These are phyloP conservation scores for Trametes versicolor DNA, from an alignment of 1,284 basidiomycete species.

Conservation along the genomic window DNA sequence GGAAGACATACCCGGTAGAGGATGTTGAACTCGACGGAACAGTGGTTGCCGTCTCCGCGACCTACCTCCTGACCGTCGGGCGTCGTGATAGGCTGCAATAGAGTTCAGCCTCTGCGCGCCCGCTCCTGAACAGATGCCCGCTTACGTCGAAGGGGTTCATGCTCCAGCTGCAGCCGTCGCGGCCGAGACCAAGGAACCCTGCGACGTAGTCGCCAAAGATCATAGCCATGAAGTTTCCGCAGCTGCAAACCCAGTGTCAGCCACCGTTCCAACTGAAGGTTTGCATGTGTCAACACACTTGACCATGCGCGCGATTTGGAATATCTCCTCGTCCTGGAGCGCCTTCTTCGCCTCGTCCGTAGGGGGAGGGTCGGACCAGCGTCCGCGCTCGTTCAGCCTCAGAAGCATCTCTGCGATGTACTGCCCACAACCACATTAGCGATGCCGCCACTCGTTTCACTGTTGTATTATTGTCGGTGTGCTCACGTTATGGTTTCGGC, in stretches of 20 bases:
- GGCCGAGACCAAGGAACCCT: constrained; percentile 70
- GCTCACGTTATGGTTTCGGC: constrained; percentile 79
- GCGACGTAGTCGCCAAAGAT: constrained; percentile 80
- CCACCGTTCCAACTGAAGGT: background rate
- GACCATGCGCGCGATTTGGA: constrained; percentile 77
- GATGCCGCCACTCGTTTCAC: background rate
- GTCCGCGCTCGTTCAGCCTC: constrained; percentile 71
- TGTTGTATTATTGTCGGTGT: background rate
- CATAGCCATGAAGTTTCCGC: constrained; percentile 68
- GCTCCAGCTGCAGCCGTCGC: constrained; percentile 68
- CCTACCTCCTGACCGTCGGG: constrained; percentile 57
- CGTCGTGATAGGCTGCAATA: constrained; percentile 55
- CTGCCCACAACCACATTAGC: constrained; percentile 46
- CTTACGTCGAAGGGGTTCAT: constrained; percentile 69
- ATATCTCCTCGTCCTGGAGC: constrained; percentile 78
- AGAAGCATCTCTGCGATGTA: constrained; percentile 77
- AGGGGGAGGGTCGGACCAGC: constrained; percentile 49
- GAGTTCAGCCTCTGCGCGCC: background rate
- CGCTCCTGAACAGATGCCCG: background rate
- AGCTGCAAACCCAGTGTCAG: constrained; percentile 29
- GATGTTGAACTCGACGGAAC: constrained; percentile 79
- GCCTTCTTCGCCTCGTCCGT: constrained; percentile 44
- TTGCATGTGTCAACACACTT: constrained; percentile 58
- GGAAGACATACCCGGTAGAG: constrained; percentile 58
- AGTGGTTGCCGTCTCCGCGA: constrained; percentile 76